Evolutionary conservation across 1,284 basidiomycete species (phyloP), one percentile per base, ranked within the genome.

Genomic region (Cutaneotrichosporon mucoides): DNA sequence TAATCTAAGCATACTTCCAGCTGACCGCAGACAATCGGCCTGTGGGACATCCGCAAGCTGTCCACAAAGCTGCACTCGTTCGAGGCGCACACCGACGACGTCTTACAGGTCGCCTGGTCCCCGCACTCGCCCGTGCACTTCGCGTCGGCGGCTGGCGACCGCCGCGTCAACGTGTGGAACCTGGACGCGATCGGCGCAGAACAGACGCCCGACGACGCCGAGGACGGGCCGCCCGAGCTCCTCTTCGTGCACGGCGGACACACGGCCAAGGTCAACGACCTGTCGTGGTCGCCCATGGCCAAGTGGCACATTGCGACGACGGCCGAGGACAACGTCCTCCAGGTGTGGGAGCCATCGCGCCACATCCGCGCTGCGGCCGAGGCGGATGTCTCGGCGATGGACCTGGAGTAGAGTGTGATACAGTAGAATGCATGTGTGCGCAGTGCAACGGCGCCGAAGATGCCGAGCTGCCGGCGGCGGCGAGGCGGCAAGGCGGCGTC

Each of bases 121-220:
- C 95, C 96, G 6, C 89, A 92, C 72, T 89, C 90, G 68, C 84
- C 87, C 6, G 91, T 90, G 4, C 84, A 96, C 60, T 96, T 97
- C 67, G 93, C 92, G 0, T 93, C 90, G 5, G 92, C 92, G 0
- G 90, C 89, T 0, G 88, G 91, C 55, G 95, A 99, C 75, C 84
- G 96, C 38, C 84, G 96, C 16, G 85, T 99, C 63, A 95, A 96
- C 68, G 82, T 99, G 53, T 99, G 96, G 96, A 94, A 99, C 79
- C 79, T 98, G 54, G 84, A 87, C 42, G 85, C 89, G 66, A 97
- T 99, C 65, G 95, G 95, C 1, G 86, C 89, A 53, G 96, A 99
- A 77, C 95, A 99, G 76, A 92, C 91, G 0, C 94, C 95, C 2
- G 95, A 99, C 68, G 95, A 99, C 72, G 90, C 92, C 54, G 96